Evolutionary conservation across 495 filamentous ascomycete species (phyloP), one percentile per base, ranked within the genome.

Genomic region (Neurospora hispaniola): DNA sequence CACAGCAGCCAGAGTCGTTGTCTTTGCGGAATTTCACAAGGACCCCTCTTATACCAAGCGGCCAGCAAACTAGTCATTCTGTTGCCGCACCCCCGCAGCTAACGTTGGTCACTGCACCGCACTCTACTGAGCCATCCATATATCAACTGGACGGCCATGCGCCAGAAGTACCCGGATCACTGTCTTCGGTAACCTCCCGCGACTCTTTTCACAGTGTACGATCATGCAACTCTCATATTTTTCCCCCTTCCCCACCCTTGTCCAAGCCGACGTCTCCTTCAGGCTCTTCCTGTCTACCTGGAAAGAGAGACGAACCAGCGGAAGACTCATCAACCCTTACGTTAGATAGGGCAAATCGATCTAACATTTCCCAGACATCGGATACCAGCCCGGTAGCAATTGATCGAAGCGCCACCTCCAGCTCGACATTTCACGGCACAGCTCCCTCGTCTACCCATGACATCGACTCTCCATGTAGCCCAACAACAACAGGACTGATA

Each of bases 151-250:
- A 39, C 42, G 70, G 62, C 39, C 35, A 12, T 23, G 68, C 23
- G 41, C 38, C 75, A 41, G 71, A 80, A 69, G 43, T 75, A 44
- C 27, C 70, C 59, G 70, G 48, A 73, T 75, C 76, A 27, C 73
- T 79, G 44, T 80, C 83, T 40, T 76, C 79, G 62, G 71, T 76
- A 66, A 79, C 76, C 71, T 83, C 82, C 8, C 75, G 74, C 71
- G 79, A 82, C 54, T 81, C 82, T 11, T 82, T 90, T 59, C 90
- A 89, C 68, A 91, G 86, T 73, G 82, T 85, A 12, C 80, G 83
- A 39, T 92, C 91, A 4, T 86, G 88, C 75, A 85, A 85, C 68
- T 84, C 85, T n/a, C 82, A 83, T 16, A 81, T 86, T 38, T 77
- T 85, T 23, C 79, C 84, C 70, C 82, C 85, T 18, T 87, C 88